phyloP scores from a whole-genome alignment of 2,329 filamentous ascomycete species.

The Aspergillus pseudoglaucus region DNA sequence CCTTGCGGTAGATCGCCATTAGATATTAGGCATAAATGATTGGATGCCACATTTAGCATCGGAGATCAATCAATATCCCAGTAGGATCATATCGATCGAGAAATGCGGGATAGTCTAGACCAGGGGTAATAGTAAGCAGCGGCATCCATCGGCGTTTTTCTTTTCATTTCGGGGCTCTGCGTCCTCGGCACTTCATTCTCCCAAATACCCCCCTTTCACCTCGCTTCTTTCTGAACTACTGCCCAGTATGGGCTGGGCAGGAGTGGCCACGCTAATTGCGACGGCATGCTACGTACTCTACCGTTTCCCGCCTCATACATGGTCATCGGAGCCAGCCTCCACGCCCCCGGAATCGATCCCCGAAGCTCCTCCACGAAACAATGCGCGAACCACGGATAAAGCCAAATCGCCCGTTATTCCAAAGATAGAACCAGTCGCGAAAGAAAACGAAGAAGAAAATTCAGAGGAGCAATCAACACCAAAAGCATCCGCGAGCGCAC shows the following conservation, averaged over 20 bases:
- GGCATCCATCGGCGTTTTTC: too few relatives aligned
- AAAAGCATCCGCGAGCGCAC: constrained; percentile 24
- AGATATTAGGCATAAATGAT: too few relatives aligned
- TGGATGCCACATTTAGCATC: too few relatives aligned
- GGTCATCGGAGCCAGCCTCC: constrained; percentile 17
- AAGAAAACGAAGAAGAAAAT: constrained; percentile 6
- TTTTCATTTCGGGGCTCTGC: too few relatives aligned
- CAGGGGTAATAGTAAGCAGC: too few relatives aligned
- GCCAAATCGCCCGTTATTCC: constrained; percentile 24
- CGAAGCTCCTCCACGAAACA: constrained; percentile 8
- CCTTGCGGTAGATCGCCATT: too few relatives aligned
- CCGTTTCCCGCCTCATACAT: constrained; percentile 31
- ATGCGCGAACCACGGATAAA: constrained; percentile 12
- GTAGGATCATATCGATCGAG: too few relatives aligned
- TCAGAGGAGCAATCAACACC: constrained; percentile 29
- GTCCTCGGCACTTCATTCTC: too few relatives aligned
- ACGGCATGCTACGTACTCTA: constrained; percentile 37
- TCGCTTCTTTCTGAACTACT: constrained; percentile 1
- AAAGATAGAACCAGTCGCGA: neutral
- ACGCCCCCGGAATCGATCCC: constrained; percentile 13
- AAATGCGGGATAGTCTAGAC: too few relatives aligned
- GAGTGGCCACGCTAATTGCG: constrained; percentile 32
- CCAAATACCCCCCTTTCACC: neutral
- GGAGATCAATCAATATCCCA: too few relatives aligned
- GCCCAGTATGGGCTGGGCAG: constrained; percentile 38